Conservation (phyloP, 164 flowering plant species). For the Macadamia tetraphylla region DNA sequence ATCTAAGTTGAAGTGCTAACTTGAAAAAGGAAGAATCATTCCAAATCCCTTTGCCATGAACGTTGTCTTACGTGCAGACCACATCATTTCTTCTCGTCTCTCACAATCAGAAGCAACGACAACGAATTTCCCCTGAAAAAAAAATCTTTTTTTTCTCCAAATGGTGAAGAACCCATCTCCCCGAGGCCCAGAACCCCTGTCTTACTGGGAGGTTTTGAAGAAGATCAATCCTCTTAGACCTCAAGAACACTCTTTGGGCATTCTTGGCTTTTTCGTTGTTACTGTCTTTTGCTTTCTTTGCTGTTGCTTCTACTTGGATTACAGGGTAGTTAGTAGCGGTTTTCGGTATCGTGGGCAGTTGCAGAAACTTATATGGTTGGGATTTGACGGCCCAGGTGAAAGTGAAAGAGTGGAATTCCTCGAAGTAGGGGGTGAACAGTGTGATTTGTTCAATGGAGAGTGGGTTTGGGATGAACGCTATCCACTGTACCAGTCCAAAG, state of each 20-base stretch:
- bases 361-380: conserved; percentile 38
- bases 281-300: conserved; percentile 32
- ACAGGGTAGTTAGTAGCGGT: conserved; percentile 36
- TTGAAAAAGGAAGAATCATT: neutral
- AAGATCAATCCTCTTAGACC: conserved; percentile 47
- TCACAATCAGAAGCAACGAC: neutral
- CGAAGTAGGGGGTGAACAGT: conserved; percentile 29
- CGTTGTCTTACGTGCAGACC: conserved; percentile 17
- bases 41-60: conserved; percentile 13
- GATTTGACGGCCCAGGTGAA: conserved; percentile 13
- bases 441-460: conserved; percentile 70
- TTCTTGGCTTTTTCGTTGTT: conserved; percentile 46
- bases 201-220: conserved; percentile 30
- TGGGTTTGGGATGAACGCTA: conserved; percentile 83
- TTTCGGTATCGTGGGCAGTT: conserved; percentile 24
- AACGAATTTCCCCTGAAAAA: neutral
- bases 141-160: neutral
- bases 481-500: conserved; percentile 63
- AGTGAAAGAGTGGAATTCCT: conserved; percentile 25
- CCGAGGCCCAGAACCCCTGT: conserved; percentile 21
- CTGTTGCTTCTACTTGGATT: conserved; percentile 70
- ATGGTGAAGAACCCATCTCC: conserved; percentile 27
- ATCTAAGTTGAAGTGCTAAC: neutral
- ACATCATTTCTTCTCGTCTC: conserved; percentile 5
- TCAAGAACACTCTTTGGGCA: conserved; percentile 49